Percentiles rank a stretch among this genome's conserved stretches.
Conservation (phyloP, 139 green algal species). For the Haematococcus sp. region DNA sequence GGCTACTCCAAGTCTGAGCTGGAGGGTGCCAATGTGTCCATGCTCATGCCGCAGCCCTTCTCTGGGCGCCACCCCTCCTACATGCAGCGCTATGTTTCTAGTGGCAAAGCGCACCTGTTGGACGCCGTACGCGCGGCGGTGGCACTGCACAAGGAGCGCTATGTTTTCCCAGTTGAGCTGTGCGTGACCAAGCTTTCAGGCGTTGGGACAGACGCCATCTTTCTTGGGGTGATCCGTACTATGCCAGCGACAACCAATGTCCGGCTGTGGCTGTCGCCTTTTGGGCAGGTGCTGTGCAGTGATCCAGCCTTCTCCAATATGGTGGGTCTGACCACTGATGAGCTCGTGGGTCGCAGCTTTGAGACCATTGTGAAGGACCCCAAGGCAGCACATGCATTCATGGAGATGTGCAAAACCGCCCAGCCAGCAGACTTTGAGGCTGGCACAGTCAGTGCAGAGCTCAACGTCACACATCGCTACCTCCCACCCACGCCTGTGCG, state of each 20-base stretch:
- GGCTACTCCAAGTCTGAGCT: conserved; percentile 29
- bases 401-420: conserved; percentile 10
- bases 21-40: conserved; percentile 23
- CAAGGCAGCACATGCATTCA: background rate
- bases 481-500: conserved; percentile 4
- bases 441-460: conserved; percentile 1
- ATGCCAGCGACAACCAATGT: background rate
- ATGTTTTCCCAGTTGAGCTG: conserved; percentile 27
- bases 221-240: conserved; percentile 22
- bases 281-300: conserved; percentile 21
- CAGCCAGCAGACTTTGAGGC: background rate
- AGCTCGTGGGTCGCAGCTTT: conserved; percentile 7
- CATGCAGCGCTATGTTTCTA: conserved; percentile 31
- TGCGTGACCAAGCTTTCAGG: conserved; percentile 33
- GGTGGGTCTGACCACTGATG: background rate
- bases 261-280: conserved; percentile 23
- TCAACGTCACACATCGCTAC: background rate
- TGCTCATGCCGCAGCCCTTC: conserved; percentile 42
- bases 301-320: conserved; percentile 15
- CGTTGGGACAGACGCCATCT: conserved; percentile 22
- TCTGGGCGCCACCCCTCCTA: conserved; percentile 30
- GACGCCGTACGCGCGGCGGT: conserved; percentile 40
- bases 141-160: conserved; percentile 32
- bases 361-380: conserved; percentile 1
- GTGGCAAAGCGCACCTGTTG: conserved; percentile 39